phyloP scores from a whole-genome alignment of 495 filamentous ascomycete genomes.

The Penicillium cinerascens region DNA sequence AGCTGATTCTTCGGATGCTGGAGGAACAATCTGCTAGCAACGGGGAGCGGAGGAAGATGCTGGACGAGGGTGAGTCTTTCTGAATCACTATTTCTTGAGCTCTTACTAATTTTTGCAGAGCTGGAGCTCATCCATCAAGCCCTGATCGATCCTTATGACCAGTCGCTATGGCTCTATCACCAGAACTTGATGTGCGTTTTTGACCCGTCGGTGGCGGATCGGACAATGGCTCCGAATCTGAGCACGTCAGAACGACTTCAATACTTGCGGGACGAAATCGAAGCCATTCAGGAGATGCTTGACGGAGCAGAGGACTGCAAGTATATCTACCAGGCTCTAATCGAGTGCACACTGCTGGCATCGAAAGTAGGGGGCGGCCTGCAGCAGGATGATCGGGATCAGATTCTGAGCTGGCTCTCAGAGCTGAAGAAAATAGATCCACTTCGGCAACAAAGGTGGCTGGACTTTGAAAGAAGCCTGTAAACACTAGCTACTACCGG shows the following conservation, averaged over 20 bases:
- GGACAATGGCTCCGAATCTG: slow-evolving; percentile 61
- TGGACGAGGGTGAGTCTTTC: slow-evolving; percentile 62
- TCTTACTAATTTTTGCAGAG: slow-evolving; percentile 42
- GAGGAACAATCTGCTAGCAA: slow-evolving; percentile 62
- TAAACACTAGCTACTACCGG: background rate
- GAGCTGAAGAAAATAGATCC: slow-evolving; percentile 66
- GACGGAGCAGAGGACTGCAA: slow-evolving; percentile 73
- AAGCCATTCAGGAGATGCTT: slow-evolving; percentile 66
- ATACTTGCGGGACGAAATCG: slow-evolving; percentile 66
- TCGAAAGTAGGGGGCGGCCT: slow-evolving; percentile 34
- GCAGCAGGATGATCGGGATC: slow-evolving; percentile 36
- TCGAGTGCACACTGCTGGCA: slow-evolving; percentile 51
- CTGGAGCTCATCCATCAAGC: slow-evolving; percentile 69
- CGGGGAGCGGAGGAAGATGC: slow-evolving; percentile 57
- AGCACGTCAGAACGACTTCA: slow-evolving; percentile 56
- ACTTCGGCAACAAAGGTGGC: slow-evolving; percentile 65
- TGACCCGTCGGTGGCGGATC: slow-evolving; percentile 45
- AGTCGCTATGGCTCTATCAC: slow-evolving; percentile 96
- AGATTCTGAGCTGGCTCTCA: slow-evolving; percentile 57
- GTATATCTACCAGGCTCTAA: slow-evolving; percentile 74
- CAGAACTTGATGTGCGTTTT: slow-evolving; percentile 69
- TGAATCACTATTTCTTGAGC: background rate
- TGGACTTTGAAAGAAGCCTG: slow-evolving; percentile 51
- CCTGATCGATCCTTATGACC: slow-evolving; percentile 85
- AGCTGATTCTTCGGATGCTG: slow-evolving; percentile 73